Percentiles rank a stretch among this genome's conserved stretches.
Conservation (phyloP, 192 early-diverging fungal species). For the Coemansia javaensis region DNA sequence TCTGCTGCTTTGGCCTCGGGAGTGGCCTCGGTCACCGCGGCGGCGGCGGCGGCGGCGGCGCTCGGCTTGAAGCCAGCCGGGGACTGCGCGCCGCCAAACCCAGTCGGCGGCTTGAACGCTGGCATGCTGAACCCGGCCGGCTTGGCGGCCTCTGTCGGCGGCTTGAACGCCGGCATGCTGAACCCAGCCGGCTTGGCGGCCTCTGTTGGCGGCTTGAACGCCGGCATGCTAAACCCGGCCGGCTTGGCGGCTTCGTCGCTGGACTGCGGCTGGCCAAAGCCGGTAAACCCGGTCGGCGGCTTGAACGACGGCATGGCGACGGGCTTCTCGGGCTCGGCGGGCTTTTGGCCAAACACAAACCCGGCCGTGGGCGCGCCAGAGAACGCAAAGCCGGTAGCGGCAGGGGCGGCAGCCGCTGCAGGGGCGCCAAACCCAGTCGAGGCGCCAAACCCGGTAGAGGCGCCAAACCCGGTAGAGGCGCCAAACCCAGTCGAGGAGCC, state of each 20-base stretch:
- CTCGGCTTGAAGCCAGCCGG: background rate
- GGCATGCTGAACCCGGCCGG: constrained; percentile 12
- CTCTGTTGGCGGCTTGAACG: constrained; percentile 22
- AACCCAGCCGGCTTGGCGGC: constrained; percentile 2
- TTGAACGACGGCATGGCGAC: too few species aligned
- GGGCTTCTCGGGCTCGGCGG: too few species aligned
- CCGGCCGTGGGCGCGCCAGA: background rate
- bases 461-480: too few species aligned
- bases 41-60: background rate
- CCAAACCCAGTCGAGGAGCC: too few species aligned
- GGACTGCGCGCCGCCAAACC: background rate
- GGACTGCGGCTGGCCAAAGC: background rate
- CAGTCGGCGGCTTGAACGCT: constrained; percentile 25
- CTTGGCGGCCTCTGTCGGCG: constrained; percentile 7
- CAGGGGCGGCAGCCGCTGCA: background rate
- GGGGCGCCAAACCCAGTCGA: too few species aligned
- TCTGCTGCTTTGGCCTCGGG: background rate
- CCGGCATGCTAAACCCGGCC: constrained; percentile 14
- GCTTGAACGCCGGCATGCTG: constrained; percentile 36
- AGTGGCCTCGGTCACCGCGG: background rate
- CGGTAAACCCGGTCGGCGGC: too few species aligned
- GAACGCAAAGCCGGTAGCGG: background rate
- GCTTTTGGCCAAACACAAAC: too few species aligned
- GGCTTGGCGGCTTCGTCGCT: constrained; percentile 2
- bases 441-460: constrained; percentile 5